Percentiles rank a stretch among this genome's conserved stretches.
Evolutionary conservation across 805 yeast species (phyloP).

Genomic region (Kuraishia molischiana): DNA sequence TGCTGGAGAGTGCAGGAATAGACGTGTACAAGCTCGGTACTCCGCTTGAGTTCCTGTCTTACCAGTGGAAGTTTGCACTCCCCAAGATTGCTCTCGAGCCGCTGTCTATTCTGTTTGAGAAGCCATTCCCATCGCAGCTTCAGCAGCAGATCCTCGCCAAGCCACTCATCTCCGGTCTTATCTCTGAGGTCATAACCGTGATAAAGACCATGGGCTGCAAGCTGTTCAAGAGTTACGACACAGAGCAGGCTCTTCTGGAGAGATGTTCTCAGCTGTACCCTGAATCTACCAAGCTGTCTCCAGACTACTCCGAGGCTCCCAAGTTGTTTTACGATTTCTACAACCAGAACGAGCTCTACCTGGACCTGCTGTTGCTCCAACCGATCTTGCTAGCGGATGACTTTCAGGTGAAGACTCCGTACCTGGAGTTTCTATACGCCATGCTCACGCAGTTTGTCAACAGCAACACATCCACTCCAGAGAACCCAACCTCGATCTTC

Average conservation of each 20-base stretch:
- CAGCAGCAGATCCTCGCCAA: slow-evolving; percentile 67
- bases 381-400: slow-evolving; percentile 91
- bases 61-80: slow-evolving; percentile 81
- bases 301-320: slow-evolving; percentile 37
- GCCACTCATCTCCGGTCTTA: slow-evolving; percentile 74
- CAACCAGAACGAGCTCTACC: slow-evolving; percentile 45
- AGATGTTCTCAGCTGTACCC: slow-evolving; percentile 42
- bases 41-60: slow-evolving; percentile 50
- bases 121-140: slow-evolving; percentile 49
- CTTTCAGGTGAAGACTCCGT: slow-evolving; percentile 77
- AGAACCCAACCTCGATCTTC: slow-evolving; percentile 17
- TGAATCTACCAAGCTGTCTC: slow-evolving; percentile 11
- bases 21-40: slow-evolving; percentile 40
- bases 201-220: slow-evolving; percentile 72
- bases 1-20: slow-evolving; percentile 28
- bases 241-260: slow-evolving; percentile 47
- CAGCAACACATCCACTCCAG: slow-evolving; percentile 31
- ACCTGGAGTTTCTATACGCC: slow-evolving; percentile 80
- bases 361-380: slow-evolving; percentile 72
- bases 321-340: slow-evolving; percentile 57
- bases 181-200: slow-evolving; percentile 64
- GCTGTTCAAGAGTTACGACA: slow-evolving; percentile 59
- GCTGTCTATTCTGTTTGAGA: slow-evolving; percentile 63
- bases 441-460: slow-evolving; percentile 54
- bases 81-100: slow-evolving; percentile 76